Evolutionary conservation across 495 filamentous ascomycete species (phyloP), one percentile per base, ranked within the genome.

Genomic region (Aspergillus nanangensis): DNA sequence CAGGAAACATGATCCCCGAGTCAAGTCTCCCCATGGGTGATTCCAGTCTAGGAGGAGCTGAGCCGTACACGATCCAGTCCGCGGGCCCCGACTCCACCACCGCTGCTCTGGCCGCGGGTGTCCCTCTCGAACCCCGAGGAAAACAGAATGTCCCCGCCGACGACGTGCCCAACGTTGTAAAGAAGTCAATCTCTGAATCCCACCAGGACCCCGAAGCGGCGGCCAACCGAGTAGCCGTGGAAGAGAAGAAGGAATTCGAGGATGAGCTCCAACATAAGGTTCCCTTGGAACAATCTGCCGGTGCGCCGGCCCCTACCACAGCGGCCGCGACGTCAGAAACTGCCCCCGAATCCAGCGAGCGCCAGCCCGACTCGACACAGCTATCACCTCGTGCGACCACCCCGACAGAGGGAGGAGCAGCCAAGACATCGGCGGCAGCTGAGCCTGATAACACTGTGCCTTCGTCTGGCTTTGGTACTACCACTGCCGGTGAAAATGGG

Each of bases 221-320:
- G 18, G 80, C 77, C 20, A 81, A 81, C 62, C 66, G 76, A 13
- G 74, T 75, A 33, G 80, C 79, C 3, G 86, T 93, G 8, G 76
- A 79, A 45, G 86, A 90, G 60, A 95, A 95, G 79, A 81, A 79
- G 60, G 81, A 76, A 14, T 70, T 88, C 24, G 89, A 92, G 66
- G 55, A 78, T 17, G 82, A 90, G 63, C 67, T 90, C 2, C 67
- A 81, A 38, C 67, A 75, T 44, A 75, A 77, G 42, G 70, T 82
- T 9, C 60, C 67, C 25, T 57, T 70, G 1, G 66, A 70, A 17
- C 67, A 77, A 33, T 66, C 74, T 5, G 56, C 58, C 8, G 78
- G 78, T n/a, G 57, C 74, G 29, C 70, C 77, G 11, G 77, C 76
- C n/a, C 78, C 79, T 19, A 70, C 74, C 8, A 48, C 58, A 14